Base-by-base conservation (phyloP, 106 monocot genomes). In the Agapanthus africanus region DNA sequence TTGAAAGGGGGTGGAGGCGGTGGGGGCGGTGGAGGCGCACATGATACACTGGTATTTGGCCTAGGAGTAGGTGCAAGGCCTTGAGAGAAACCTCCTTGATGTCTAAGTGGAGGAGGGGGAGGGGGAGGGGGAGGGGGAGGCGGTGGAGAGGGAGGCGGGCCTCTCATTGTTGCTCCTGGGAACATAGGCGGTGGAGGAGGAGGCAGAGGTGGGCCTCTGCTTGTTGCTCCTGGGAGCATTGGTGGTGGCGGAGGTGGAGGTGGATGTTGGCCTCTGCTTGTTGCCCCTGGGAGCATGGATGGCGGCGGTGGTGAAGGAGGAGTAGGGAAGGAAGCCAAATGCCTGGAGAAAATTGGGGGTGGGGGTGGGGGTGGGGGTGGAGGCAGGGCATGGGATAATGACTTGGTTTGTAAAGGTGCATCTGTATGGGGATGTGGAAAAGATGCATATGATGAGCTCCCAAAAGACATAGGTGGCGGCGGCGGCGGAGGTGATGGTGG, bases 1-100 rank as follows among this genome's bases (percentile, higher is more conserved):
- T 18, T 23, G 74, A n/a, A 70, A 13, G 74, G 54, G 16, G 70
- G 32, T 74, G 70, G 54, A 27, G 37, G 68, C 18, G 73, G 71
- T 35, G 54, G 54, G 7, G 78, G 70, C 9, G 60, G 79, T 33
- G 77, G 74, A n/a, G 86, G 65, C 5, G 71, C 73, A 37, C 71
- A 25, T n/a, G n/a, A n/a, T n/a, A n/a, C n/a, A n/a, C n/a, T n/a
- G n/a, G n/a, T n/a, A n/a, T n/a, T n/a, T n/a, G n/a, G n/a, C n/a
- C n/a, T n/a, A n/a, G n/a, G n/a, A n/a, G n/a, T n/a, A n/a, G n/a
- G n/a, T n/a, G n/a, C n/a, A n/a, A n/a, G n/a, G 1, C 31, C 50
- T 13, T 65, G 16, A 30, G 15, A 34, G 1, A 14, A 22, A 30
- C 50, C 42, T 49, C 41, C 28, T 30, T 19, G 65, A 71, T 32